phyloP scores from a whole-genome alignment of 2,329 filamentous ascomycete species.

The Penicillium aurantiogriseum region DNA sequence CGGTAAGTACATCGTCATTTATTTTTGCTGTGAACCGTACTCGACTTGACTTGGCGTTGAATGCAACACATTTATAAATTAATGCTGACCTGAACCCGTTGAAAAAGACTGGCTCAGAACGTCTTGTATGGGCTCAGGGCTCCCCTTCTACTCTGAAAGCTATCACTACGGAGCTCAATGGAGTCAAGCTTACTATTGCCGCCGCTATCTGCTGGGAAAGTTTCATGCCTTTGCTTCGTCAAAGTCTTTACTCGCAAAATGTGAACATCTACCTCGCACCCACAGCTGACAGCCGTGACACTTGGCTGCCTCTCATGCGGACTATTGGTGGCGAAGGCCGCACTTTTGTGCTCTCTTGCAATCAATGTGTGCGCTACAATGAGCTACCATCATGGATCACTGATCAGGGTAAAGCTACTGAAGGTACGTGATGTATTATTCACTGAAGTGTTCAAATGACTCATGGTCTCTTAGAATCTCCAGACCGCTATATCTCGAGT shows the following conservation, averaged over 20 bases:
- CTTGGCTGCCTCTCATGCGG: constrained; percentile 79
- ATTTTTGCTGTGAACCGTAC: background rate
- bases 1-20: constrained; percentile 51
- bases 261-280: constrained; percentile 89
- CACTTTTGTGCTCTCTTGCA: constrained; percentile 80
- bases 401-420: constrained; percentile 16
- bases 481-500: constrained; percentile 56
- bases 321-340: constrained; percentile 79
- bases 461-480: background rate
- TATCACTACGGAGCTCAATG: constrained; percentile 74
- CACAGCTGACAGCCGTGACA: constrained; percentile 79
- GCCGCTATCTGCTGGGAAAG: constrained; percentile 96
- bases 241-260: constrained; percentile 83
- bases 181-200: constrained; percentile 74
- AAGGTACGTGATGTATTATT: constrained; percentile 37
- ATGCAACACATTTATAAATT: background rate
- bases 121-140: constrained; percentile 86
- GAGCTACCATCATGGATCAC: constrained; percentile 60
- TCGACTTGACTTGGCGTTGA: background rate
- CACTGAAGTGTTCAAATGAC: background rate
- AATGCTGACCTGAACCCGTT: background rate
- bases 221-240: constrained; percentile 86
- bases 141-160: constrained; percentile 75
- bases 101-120: constrained; percentile 70
- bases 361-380: constrained; percentile 69